Evolutionary conservation across 2,329 filamentous ascomycete genomes (phyloP).

Genomic region (Pseudocercospora musae): DNA sequence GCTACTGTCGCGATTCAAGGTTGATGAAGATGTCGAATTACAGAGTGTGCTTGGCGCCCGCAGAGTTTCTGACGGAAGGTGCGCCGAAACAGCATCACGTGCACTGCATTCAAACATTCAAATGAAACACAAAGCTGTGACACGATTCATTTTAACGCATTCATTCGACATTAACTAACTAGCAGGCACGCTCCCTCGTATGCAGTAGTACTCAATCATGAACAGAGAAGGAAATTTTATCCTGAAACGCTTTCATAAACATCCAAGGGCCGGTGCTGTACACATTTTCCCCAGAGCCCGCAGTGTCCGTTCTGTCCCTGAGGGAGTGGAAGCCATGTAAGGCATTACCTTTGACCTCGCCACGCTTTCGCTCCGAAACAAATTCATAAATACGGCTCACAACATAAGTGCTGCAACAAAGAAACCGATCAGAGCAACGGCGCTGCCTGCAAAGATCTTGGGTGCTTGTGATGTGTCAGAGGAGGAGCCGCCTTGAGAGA

Average conservation of each 20-base stretch:
- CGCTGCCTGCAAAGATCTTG: constrained; percentile 36
- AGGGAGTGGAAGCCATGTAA: constrained; percentile 18
- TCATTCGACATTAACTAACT: constrained; percentile 13
- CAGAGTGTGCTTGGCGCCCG: neutral
- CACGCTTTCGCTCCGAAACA: neutral
- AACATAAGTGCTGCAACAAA: constrained; percentile 38
- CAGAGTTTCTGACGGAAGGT: neutral
- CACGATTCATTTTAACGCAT: constrained; percentile 1
- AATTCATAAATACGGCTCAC: constrained; percentile 17
- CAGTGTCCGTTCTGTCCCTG: constrained; percentile 6
- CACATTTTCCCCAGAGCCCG: constrained; percentile 11
- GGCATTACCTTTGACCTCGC: constrained; percentile 2
- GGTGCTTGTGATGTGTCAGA: constrained; percentile 30
- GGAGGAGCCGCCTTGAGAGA: constrained; percentile 27
- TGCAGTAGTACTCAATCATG: constrained; percentile 11
- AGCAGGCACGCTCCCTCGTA: constrained; percentile 9
- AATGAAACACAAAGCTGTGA: neutral
- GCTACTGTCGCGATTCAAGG: neutral
- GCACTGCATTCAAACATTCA: too few relatives aligned
- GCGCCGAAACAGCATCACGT: neutral
- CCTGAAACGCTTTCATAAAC: constrained; percentile 9
- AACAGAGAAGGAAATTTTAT: constrained; percentile 13
- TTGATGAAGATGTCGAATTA: neutral
- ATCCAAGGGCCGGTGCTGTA: constrained; percentile 18
- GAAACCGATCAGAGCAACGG: constrained; percentile 38